Conservation (phyloP, 805 yeast species). For the Yueomyces sp. region DNA sequence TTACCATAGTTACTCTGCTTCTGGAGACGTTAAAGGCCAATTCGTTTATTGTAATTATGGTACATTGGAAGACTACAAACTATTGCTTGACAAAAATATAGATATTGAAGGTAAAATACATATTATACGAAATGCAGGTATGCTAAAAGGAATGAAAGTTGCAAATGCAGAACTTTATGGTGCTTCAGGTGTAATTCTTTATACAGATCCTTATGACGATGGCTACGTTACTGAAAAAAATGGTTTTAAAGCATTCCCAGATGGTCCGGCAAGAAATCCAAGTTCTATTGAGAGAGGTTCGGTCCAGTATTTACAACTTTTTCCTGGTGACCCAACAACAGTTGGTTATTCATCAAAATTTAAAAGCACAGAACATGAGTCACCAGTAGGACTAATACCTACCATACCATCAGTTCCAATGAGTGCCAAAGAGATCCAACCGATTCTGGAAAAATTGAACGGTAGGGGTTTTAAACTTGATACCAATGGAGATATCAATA, state of each 20-base stretch:
- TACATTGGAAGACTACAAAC: conserved; percentile 36
- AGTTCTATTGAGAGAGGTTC: conserved; percentile 50
- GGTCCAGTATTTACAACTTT: conserved; percentile 40
- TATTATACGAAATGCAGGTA: conserved; percentile 37
- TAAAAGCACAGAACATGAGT: conserved; percentile 25
- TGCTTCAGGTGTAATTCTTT: conserved; percentile 45
- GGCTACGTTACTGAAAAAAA: conserved; percentile 38
- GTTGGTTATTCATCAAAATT: conserved; percentile 52
- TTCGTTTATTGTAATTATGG: conserved; percentile 55
- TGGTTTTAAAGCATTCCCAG: conserved; percentile 46
- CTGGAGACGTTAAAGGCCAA: conserved; percentile 43
- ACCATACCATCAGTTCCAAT: conserved; percentile 42
- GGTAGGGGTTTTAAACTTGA: conserved; percentile 26
- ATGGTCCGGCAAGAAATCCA: conserved; percentile 55
- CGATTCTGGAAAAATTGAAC: conserved; percentile 27
- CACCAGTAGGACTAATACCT: conserved; percentile 33
- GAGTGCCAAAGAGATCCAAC: conserved; percentile 30
- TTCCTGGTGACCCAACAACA: conserved; percentile 71
- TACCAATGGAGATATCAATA: conserved; percentile 30
- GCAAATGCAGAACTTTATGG: conserved; percentile 50
- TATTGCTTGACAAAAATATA: conserved; percentile 28
- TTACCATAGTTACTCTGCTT: conserved; percentile 52
- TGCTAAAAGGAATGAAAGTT: conserved; percentile 43
- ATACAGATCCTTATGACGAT: conserved; percentile 36
- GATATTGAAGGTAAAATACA: conserved; percentile 43